Evolutionary conservation across 805 yeast genomes (phyloP).

Genomic region (Candida peoriensis): DNA sequence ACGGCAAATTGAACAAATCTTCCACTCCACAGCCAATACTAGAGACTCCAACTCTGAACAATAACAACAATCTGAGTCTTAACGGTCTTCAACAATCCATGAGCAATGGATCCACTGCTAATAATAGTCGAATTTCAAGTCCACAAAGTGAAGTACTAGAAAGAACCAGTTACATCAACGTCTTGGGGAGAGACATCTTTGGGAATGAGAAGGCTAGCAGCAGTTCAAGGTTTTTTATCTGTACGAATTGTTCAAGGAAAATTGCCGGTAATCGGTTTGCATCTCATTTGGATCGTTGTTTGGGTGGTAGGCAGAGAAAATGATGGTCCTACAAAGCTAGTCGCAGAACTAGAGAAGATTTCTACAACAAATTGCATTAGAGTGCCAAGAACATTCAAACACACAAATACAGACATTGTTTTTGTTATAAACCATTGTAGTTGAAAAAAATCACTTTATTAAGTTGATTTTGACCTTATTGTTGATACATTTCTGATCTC

Average conservation of each 20-base stretch:
- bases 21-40: no score
- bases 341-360: background rate
- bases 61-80: no score
- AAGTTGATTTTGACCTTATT: no score
- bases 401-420: no score
- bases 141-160: conserved; percentile 16
- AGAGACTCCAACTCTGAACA: no score
- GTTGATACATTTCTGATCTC: no score
- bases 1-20: no score
- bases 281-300: conserved; percentile 85
- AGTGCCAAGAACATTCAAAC: background rate
- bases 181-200: conserved; percentile 35
- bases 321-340: background rate
- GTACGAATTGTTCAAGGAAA: conserved; percentile 78
- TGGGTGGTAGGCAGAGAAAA: conserved; percentile 62
- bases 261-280: conserved; percentile 92
- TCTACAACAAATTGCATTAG: background rate
- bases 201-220: conserved; percentile 51
- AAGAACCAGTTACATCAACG: conserved; percentile 15
- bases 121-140: conserved; percentile 11
- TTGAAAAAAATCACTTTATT: no score
- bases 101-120: no score
- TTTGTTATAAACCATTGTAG: no score
- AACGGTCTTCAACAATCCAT: no score
- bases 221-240: conserved; percentile 57